Conservation (phyloP, 2,329 filamentous ascomycete genomes). For the Ophiostoma populinum region DNA sequence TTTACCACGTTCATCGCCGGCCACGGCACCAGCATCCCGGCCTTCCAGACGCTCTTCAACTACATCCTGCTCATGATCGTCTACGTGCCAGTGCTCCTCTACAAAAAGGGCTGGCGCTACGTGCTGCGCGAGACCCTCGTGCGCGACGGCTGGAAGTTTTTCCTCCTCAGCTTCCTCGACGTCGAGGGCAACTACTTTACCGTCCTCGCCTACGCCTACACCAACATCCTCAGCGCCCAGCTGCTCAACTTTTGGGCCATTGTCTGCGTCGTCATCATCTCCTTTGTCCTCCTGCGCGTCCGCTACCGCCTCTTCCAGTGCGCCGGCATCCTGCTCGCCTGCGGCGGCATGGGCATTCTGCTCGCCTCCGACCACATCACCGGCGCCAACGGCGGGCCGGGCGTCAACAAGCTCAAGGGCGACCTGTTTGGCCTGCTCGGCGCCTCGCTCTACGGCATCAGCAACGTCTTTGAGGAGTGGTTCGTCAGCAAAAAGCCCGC, state of each 20-base stretch:
- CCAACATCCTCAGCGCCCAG: slow-evolving; percentile 81
- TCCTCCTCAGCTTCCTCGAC: slow-evolving; percentile 83
- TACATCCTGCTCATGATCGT: slow-evolving; percentile 71
- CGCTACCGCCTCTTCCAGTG: slow-evolving; percentile 78
- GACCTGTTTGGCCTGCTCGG: slow-evolving; percentile 83
- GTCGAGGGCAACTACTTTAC: slow-evolving; percentile 98
- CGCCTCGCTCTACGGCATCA: slow-evolving; percentile 78
- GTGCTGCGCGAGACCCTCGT: slow-evolving; percentile 44
- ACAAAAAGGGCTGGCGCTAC: slow-evolving; percentile 57
- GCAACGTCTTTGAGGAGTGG: slow-evolving; percentile 89
- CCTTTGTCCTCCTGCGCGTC: slow-evolving; percentile 66
- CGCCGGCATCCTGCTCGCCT: slow-evolving; percentile 72
- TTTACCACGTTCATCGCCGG: slow-evolving; percentile 58
- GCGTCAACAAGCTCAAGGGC: slow-evolving; percentile 64
- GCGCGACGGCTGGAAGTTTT: slow-evolving; percentile 79
- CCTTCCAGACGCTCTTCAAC: slow-evolving; percentile 92
- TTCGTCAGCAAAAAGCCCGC: slow-evolving; percentile 72
- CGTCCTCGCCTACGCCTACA: slow-evolving; percentile 83
- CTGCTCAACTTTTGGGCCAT: slow-evolving; percentile 99
- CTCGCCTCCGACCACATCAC: slow-evolving; percentile 78
- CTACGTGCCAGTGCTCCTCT: slow-evolving; percentile 66
- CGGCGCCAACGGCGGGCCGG: slow-evolving; percentile 49
- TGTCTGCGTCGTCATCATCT: slow-evolving; percentile 73
- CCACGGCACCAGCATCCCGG: slow-evolving; percentile 62
- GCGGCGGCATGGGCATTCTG: slow-evolving; percentile 76